Conservation (phyloP, 257 asterid genomes). For the Craterostigma plantagineum region DNA sequence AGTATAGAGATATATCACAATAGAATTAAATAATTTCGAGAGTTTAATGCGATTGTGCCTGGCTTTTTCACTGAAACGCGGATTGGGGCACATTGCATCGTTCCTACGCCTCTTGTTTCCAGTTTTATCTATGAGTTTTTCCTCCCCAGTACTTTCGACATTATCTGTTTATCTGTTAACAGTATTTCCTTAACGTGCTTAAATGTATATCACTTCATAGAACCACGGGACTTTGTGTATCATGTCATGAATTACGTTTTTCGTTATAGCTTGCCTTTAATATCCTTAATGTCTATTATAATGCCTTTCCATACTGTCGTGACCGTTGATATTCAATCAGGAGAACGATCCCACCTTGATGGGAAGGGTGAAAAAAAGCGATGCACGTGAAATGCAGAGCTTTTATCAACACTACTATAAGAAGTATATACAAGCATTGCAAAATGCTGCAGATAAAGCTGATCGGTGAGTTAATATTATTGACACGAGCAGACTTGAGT, state of each 20-base stretch:
- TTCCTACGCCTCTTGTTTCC: too few relatives aligned
- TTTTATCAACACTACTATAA: constrained; percentile 96
- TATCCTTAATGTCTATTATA: background rate
- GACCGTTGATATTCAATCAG: constrained; percentile 23
- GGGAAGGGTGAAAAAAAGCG: constrained; percentile 98
- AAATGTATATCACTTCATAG: too few relatives aligned
- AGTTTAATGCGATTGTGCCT: too few relatives aligned
- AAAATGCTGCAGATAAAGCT: constrained; percentile 97
- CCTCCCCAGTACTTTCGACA: too few relatives aligned
- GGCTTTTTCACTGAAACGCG: too few relatives aligned
- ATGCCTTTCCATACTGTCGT: background rate
- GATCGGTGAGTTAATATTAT: constrained; percentile 44
- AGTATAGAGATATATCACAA: background rate
- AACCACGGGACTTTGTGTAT: background rate
- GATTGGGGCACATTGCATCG: too few relatives aligned
- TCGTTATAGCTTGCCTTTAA: background rate
- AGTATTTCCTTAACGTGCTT: too few relatives aligned
- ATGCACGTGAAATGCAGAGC: constrained; percentile 99
- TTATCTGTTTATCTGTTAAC: too few relatives aligned
- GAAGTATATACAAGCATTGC: constrained; percentile 93
- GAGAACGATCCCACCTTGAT: constrained; percentile 94
- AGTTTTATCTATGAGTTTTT: too few relatives aligned
- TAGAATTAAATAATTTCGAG: background rate
- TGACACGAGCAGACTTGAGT: background rate
- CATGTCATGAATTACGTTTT: background rate